Evolutionary conservation across 1,284 basidiomycete species (phyloP).

Genomic region (Trametes pubescens): DNA sequence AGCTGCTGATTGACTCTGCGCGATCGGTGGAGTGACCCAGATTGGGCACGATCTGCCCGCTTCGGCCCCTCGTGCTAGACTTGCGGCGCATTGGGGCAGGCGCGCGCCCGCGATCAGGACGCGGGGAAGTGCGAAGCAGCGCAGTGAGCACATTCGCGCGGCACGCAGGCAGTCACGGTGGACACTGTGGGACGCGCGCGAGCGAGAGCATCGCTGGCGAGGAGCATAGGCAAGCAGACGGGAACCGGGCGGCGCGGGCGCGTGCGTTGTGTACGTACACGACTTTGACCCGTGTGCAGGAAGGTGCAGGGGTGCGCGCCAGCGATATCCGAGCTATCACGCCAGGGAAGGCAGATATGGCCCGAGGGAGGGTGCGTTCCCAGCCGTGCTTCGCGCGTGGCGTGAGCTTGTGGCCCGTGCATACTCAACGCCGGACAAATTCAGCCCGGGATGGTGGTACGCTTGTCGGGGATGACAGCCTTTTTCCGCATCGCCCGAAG

Average conservation of each 20-base stretch:
- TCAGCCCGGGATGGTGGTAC: background rate
- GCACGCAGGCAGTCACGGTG: constrained; percentile 12
- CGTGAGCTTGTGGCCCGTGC: constrained; percentile 14
- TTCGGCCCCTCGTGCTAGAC: constrained; percentile 7
- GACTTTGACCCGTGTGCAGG: constrained; percentile 7
- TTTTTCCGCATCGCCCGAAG: background rate
- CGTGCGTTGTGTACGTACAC: constrained; percentile 1
- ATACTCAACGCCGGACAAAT: constrained; percentile 24
- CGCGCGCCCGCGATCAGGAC: constrained; percentile 3
- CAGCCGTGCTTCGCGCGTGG: constrained; percentile 14
- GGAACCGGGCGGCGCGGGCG: background rate
- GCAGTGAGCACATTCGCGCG: background rate
- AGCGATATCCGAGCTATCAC: constrained; percentile 18
- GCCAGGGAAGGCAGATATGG: constrained; percentile 4
- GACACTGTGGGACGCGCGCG: constrained; percentile 14
- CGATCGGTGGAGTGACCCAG: constrained; percentile 13
- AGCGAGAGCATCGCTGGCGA: constrained; percentile 5
- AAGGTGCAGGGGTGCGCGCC: too few relatives aligned
- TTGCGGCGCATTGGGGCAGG: background rate
- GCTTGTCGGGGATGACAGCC: constrained; percentile 2
- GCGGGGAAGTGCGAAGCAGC: constrained; percentile 10
- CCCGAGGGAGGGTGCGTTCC: constrained; percentile 9
- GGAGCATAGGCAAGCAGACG: background rate
- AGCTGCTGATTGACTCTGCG: constrained; percentile 22
- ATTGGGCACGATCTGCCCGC: constrained; percentile 15